Percentiles rank a stretch among this genome's conserved stretches.
Evolutionary conservation across 2,329 filamentous ascomycete species (phyloP).

Genomic region (Raffaelea ambrosiae): DNA sequence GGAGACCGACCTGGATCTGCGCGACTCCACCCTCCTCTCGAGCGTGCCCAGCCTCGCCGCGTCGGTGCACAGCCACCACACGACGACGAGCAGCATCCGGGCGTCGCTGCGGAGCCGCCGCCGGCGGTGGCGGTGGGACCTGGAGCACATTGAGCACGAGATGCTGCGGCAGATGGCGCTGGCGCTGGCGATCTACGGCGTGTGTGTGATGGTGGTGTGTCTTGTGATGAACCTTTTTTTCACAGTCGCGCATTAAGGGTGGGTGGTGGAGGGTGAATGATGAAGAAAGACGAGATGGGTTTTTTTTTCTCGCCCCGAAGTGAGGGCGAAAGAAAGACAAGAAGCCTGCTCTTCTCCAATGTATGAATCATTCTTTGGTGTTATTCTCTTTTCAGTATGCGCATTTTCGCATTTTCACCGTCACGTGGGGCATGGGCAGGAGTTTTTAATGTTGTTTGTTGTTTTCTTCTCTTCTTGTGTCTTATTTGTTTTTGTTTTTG

Average conservation of each 20-base stretch:
- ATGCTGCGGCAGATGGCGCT: slow-evolving; percentile 65
- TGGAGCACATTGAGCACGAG: slow-evolving; percentile 55
- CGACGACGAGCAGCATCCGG: neutral
- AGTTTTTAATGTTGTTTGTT: neutral
- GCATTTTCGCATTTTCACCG: neutral
- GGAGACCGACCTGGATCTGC: slow-evolving; percentile 23
- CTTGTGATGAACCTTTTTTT: slow-evolving; percentile 81
- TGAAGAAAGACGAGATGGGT: too few species aligned
- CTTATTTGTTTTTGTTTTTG: too few species aligned
- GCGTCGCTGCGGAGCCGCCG: slow-evolving; percentile 35
- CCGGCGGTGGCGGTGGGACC: slow-evolving; percentile 50
- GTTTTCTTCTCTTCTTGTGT: neutral
- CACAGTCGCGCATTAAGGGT: slow-evolving; percentile 47
- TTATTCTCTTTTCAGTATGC: too few species aligned
- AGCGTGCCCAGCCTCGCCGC: slow-evolving; percentile 34
- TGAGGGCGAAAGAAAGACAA: too few species aligned
- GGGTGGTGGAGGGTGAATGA: too few species aligned
- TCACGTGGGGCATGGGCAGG: neutral
- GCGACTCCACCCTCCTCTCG: slow-evolving; percentile 27
- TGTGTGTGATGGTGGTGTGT: slow-evolving; percentile 84
- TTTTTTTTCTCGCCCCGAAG: too few species aligned
- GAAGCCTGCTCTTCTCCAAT: too few species aligned
- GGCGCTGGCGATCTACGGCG: slow-evolving; percentile 71
- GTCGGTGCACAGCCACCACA: slow-evolving; percentile 16
- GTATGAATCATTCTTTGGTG: too few species aligned